A percentile compares a stretch with the other conserved stretches of the same genome.
These are phyloP conservation scores for Astrephomene gubernaculifera DNA, from an alignment of 139 green algal species.

Conservation along the genomic window DNA sequence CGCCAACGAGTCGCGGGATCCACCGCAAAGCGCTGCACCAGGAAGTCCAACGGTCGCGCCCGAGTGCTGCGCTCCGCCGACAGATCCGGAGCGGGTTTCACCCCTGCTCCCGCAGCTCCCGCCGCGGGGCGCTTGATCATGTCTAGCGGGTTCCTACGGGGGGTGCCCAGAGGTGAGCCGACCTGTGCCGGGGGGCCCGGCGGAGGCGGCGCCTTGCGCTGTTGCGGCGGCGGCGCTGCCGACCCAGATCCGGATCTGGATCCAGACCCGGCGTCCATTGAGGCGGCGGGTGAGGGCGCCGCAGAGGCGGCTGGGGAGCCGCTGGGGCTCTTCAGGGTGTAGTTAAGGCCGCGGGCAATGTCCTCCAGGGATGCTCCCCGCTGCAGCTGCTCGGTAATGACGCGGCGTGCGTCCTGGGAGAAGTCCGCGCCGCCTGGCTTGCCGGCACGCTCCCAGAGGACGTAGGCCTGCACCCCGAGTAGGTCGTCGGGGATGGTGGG, in stretches of 20 bases:
- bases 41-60: slow-evolving; percentile 73
- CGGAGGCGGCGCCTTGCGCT: background rate
- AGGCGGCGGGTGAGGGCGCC: background rate
- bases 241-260: too few species aligned
- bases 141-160: slow-evolving; percentile 74
- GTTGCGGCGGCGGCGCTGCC: background rate
- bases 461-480: slow-evolving; percentile 82
- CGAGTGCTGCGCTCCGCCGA: slow-evolving; percentile 46
- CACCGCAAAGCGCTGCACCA: slow-evolving; percentile 70
- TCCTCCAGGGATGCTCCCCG: slow-evolving; percentile 58
- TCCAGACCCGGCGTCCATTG: slow-evolving; percentile 15
- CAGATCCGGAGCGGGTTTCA: slow-evolving; percentile 54
- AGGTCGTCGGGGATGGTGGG: slow-evolving; percentile 67
- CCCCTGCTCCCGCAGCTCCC: background rate
- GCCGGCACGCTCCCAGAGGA: slow-evolving; percentile 88
- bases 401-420: slow-evolving; percentile 23
- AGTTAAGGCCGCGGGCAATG: slow-evolving; percentile 34
- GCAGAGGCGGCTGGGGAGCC: background rate
- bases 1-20: slow-evolving; percentile 67
- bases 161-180: slow-evolving; percentile 64
- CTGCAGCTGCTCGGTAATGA: slow-evolving; percentile 69
- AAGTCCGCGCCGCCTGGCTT: slow-evolving; percentile 85
- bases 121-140: slow-evolving; percentile 74
- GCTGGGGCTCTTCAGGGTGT: slow-evolving; percentile 43
- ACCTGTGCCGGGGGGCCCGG: slow-evolving; percentile 50